Conservation (phyloP, 352 stramenopile species). For the Phytophthora ohioensis region DNA sequence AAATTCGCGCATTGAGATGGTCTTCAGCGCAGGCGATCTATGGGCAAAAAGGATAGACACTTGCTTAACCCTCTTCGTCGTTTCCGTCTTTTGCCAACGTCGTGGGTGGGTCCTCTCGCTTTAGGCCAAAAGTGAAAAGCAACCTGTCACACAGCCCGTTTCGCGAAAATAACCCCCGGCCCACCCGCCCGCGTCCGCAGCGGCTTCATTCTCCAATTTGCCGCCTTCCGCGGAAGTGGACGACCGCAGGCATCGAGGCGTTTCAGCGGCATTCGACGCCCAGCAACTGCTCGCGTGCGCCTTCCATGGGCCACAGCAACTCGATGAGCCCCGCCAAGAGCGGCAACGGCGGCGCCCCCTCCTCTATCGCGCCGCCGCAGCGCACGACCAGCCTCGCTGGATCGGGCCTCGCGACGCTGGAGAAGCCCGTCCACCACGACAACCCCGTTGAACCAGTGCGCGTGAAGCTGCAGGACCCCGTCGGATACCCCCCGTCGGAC, state of each 20-base stretch:
- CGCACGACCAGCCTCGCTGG: constrained; percentile 17
- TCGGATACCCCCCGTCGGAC: constrained; percentile 44
- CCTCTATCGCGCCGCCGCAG: constrained; percentile 15
- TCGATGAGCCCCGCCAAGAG: constrained; percentile 56
- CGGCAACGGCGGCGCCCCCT: constrained; percentile 16
- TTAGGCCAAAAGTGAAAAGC: constrained; percentile 17
- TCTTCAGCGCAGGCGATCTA: constrained; percentile 25
- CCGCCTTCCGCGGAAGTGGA: constrained; percentile 45
- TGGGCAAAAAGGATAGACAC: constrained; percentile 26
- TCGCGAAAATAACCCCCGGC: constrained; percentile 49
- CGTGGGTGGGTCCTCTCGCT: constrained; percentile 20
- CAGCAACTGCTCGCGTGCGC: constrained; percentile 12
- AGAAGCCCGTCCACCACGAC: constrained; percentile 53
- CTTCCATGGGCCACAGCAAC: constrained; percentile 50
- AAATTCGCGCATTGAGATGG: constrained; percentile 33
- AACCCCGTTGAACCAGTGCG: constrained; percentile 60
- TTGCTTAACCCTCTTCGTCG: constrained; percentile 29
- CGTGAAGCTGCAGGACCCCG: constrained; percentile 67
- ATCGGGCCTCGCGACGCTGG: constrained; percentile 18
- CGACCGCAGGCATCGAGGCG: constrained; percentile 18
- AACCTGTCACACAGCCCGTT: constrained; percentile 31
- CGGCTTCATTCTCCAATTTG: constrained; percentile 64
- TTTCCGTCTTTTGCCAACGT: constrained; percentile 42
- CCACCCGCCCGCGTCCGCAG: constrained; percentile 20
- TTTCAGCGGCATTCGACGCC: constrained; percentile 27